Evolutionary conservation across 257 asterid species (phyloP).

Genomic region (Ballota nigra): DNA sequence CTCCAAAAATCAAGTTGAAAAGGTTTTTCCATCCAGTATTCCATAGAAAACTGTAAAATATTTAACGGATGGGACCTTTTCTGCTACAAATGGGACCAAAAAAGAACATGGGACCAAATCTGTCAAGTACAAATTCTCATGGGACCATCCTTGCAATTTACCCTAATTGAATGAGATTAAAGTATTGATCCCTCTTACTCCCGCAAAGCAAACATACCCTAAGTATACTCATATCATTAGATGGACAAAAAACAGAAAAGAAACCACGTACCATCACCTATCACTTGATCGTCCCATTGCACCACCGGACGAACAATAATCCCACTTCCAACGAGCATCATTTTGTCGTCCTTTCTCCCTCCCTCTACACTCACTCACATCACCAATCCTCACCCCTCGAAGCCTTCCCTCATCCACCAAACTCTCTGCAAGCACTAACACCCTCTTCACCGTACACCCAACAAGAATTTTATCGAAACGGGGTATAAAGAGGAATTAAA

Average conservation of each 20-base stretch:
- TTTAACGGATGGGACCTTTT: too few species aligned
- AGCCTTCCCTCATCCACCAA: constrained; percentile 59
- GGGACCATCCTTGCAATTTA: too few species aligned
- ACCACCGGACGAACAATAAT: constrained; percentile 72
- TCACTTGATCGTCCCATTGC: constrained; percentile 85
- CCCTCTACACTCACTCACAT: constrained; percentile 64
- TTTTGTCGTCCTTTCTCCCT: constrained; percentile 68
- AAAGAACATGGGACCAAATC: too few species aligned
- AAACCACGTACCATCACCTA: constrained; percentile 64
- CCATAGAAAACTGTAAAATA: too few species aligned
- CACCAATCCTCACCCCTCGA: constrained; percentile 35
- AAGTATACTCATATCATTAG: too few species aligned
- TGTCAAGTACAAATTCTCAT: too few species aligned
- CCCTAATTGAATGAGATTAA: too few species aligned
- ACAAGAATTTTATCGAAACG: constrained; percentile 66
- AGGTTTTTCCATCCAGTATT: too few species aligned
- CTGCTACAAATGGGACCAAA: too few species aligned
- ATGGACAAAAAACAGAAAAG: not conserved
- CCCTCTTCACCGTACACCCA: constrained; percentile 89
- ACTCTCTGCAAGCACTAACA: constrained; percentile 55
- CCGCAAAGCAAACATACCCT: too few species aligned
- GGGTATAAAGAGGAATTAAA: constrained; percentile 86
- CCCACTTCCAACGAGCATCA: constrained; percentile 97
- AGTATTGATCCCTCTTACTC: too few species aligned
- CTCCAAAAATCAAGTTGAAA: too few species aligned